phyloP scores from a whole-genome alignment of 2,329 filamentous ascomycete species.

The Thelonectria discophora region DNA sequence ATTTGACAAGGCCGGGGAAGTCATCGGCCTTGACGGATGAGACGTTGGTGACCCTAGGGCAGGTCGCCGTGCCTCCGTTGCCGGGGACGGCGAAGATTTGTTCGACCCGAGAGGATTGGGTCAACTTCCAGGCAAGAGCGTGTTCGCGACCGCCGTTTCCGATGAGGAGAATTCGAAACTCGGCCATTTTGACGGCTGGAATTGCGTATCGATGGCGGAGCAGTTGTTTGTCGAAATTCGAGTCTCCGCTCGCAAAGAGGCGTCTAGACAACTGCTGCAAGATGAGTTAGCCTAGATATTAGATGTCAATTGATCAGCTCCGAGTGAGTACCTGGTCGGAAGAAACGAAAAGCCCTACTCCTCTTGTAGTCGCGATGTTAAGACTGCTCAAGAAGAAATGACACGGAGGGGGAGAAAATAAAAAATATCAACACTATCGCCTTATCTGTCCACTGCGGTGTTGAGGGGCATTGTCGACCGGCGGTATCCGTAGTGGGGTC shows the following conservation, averaged over 20 bases:
- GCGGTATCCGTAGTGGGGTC: no score
- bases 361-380: neutral
- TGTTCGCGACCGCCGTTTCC: conserved; percentile 96
- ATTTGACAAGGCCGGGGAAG: conserved; percentile 78
- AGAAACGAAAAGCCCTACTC: no score
- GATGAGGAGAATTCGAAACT: conserved; percentile 80
- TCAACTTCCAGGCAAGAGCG: conserved; percentile 92
- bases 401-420: neutral
- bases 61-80: conserved; percentile 84
- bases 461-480: no score
- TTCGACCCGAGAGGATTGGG: conserved; percentile 81
- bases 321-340: no score
- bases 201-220: conserved; percentile 18
- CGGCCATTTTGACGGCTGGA: conserved; percentile 39
- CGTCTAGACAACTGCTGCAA: no score
- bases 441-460: no score
- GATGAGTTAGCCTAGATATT: no score
- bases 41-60: conserved; percentile 78
- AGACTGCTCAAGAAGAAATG: neutral
- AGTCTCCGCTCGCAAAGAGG: no score
- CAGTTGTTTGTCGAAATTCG: conserved; percentile 6
- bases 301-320: no score
- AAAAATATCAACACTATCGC: no score
- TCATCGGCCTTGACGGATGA: conserved; percentile 74
- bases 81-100: conserved; percentile 77